Conservation (phyloP, 345 rosid genomes). For the Lepidium didymum region DNA sequence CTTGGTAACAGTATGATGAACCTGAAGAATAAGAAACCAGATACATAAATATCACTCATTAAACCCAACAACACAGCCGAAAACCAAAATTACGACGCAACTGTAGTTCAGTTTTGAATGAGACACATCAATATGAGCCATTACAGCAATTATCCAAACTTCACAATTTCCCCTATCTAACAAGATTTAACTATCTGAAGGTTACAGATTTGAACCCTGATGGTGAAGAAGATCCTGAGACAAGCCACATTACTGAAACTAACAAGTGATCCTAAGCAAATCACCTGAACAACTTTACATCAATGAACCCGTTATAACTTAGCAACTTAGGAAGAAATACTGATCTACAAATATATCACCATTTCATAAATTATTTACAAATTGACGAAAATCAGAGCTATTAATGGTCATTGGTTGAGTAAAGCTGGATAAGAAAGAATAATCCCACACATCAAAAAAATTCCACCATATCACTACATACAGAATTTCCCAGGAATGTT, state of each 20-base stretch:
- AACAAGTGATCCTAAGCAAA: background rate
- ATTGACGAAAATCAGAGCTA: background rate
- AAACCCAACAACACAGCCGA: background rate
- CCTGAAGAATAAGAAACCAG: conserved; percentile 4
- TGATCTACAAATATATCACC: background rate
- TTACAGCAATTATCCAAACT: background rate
- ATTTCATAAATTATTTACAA: background rate
- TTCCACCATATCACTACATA: background rate
- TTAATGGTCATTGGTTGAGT: background rate
- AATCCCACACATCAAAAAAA: background rate
- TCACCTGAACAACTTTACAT: background rate
- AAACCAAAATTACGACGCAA: background rate
- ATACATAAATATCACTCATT: background rate
- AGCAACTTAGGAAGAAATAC: background rate
- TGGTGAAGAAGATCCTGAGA: background rate
- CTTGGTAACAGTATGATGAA: conserved; percentile 5
- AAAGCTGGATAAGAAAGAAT: background rate
- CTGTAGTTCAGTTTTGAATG: background rate
- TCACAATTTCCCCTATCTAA: background rate
- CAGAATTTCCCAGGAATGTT: background rate
- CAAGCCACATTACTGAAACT: background rate
- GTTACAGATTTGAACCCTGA: background rate
- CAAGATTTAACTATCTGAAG: background rate
- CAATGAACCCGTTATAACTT: background rate
- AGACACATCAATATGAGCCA: background rate